These are phyloP conservation scores for Dalechampia spathulata DNA, from an alignment of 441 rosid species.

Conservation along the genomic window DNA sequence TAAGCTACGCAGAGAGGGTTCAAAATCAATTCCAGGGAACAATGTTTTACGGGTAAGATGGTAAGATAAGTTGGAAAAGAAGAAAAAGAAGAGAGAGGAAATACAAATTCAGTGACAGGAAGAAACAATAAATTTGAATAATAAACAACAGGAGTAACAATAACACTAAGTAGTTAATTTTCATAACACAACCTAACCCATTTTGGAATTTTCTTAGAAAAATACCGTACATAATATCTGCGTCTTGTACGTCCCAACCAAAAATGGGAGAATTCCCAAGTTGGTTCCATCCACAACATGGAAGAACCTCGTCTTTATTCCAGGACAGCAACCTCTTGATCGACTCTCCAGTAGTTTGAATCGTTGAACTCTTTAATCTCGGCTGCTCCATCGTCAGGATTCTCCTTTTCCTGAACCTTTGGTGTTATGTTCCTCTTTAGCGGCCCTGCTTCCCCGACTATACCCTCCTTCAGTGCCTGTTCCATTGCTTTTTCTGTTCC, in stretches of 20 bases:
- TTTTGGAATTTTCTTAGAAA: slow-evolving; percentile 33
- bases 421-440: slow-evolving; percentile 47
- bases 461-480: slow-evolving; percentile 87
- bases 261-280: slow-evolving; percentile 15
- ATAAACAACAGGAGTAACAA: slow-evolving; percentile 22
- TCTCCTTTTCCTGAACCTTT: slow-evolving; percentile 45
- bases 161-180: slow-evolving; percentile 16
- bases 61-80: too few species aligned
- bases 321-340: slow-evolving; percentile 76
- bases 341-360: slow-evolving; percentile 87
- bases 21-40: too few species aligned
- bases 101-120: slow-evolving; percentile 9
- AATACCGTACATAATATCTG: slow-evolving; percentile 46
- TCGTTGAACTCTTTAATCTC: slow-evolving; percentile 84
- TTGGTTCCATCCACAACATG: too few species aligned
- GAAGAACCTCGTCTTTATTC: slow-evolving; percentile 45
- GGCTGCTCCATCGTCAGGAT: slow-evolving; percentile 38
- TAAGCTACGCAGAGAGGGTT: too few species aligned
- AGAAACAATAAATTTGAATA: slow-evolving; percentile 30
- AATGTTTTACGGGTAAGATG: too few species aligned
- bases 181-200: slow-evolving; percentile 31
- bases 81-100: background rate
- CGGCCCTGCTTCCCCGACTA: slow-evolving; percentile 94
- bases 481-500: slow-evolving; percentile 97
- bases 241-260: too few species aligned